Percentiles rank a stretch among this genome's conserved stretches.
Evolutionary conservation across 805 yeast genomes (phyloP).

Genomic region (Clavispora asparagi): DNA sequence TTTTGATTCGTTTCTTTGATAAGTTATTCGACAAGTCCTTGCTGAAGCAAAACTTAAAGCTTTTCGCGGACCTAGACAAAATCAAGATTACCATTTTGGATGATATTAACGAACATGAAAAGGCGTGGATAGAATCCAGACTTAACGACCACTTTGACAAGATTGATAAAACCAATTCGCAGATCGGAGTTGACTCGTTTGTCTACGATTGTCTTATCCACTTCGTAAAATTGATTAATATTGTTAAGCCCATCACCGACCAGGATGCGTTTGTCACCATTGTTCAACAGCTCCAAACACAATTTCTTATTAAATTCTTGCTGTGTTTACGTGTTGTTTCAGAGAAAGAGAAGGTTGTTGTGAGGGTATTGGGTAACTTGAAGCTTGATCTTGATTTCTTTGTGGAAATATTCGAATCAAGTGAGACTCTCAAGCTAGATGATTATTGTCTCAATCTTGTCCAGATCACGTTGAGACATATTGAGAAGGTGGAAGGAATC

Average conservation of each 20-base stretch:
- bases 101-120: slow-evolving; percentile 35
- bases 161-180: background rate
- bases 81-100: slow-evolving; percentile 35
- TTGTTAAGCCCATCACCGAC: slow-evolving; percentile 37
- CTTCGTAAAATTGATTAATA: slow-evolving; percentile 36
- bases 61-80: slow-evolving; percentile 39
- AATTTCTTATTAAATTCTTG: slow-evolving; percentile 28
- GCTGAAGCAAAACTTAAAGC: slow-evolving; percentile 31
- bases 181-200: slow-evolving; percentile 31
- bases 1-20: slow-evolving; percentile 29
- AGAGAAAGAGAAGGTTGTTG: slow-evolving; percentile 12
- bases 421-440: slow-evolving; percentile 28
- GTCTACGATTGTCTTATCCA: slow-evolving; percentile 35
- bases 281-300: slow-evolving; percentile 34
- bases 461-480: slow-evolving; percentile 24
- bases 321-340: slow-evolving; percentile 24
- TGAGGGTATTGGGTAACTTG: slow-evolving; percentile 21
- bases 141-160: slow-evolving; percentile 22
- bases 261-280: slow-evolving; percentile 30
- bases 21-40: slow-evolving; percentile 30
- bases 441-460: slow-evolving; percentile 30
- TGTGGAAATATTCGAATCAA: slow-evolving; percentile 34
- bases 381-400: slow-evolving; percentile 35
- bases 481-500: slow-evolving; percentile 21
- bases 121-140: slow-evolving; percentile 25